Conservation (phyloP, 2,329 filamentous ascomycete species). For the Diplodia scrobiculata region DNA sequence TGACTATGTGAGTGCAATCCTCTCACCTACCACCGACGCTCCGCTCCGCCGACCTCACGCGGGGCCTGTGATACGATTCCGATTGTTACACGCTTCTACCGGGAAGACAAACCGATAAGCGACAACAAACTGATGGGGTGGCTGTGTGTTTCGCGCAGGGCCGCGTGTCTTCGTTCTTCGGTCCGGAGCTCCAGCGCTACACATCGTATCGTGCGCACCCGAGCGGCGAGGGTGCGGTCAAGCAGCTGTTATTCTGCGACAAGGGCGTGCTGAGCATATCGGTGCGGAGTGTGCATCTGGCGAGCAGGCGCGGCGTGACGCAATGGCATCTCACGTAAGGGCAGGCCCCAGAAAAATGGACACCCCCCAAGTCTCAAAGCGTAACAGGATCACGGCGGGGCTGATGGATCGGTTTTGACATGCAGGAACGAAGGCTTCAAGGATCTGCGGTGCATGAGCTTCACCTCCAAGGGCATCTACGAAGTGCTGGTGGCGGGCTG, state of each 20-base stretch:
- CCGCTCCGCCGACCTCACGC: neutral
- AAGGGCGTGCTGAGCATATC: slow-evolving; percentile 87
- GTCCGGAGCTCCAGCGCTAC: slow-evolving; percentile 81
- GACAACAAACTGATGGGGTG: neutral
- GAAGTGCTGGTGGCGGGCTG: slow-evolving; percentile 86
- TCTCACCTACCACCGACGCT: neutral
- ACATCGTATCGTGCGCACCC: slow-evolving; percentile 84
- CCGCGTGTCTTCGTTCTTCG: slow-evolving; percentile 84
- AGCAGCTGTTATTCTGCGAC: slow-evolving; percentile 88
- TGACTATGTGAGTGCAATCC: slow-evolving; percentile 67
- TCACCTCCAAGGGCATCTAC: slow-evolving; percentile 79
- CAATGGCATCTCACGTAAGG: slow-evolving; percentile 83
- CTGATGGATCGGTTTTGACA: slow-evolving; percentile 25
- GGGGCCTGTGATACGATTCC: neutral
- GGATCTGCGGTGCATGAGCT: slow-evolving; percentile 92
- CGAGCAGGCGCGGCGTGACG: slow-evolving; percentile 76
- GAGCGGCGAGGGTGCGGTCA: slow-evolving; percentile 72
- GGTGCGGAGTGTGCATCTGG: slow-evolving; percentile 81
- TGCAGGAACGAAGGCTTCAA: slow-evolving; percentile 73
- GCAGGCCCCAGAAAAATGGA: neutral
- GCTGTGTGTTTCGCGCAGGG: slow-evolving; percentile 61
- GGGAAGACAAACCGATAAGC: neutral
- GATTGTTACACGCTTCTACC: neutral
- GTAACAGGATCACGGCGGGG: neutral
- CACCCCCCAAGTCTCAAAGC: slow-evolving; percentile 19